Evolutionary conservation across 257 asterid species (phyloP).

Genomic region (Cynanchum wilfordii): DNA sequence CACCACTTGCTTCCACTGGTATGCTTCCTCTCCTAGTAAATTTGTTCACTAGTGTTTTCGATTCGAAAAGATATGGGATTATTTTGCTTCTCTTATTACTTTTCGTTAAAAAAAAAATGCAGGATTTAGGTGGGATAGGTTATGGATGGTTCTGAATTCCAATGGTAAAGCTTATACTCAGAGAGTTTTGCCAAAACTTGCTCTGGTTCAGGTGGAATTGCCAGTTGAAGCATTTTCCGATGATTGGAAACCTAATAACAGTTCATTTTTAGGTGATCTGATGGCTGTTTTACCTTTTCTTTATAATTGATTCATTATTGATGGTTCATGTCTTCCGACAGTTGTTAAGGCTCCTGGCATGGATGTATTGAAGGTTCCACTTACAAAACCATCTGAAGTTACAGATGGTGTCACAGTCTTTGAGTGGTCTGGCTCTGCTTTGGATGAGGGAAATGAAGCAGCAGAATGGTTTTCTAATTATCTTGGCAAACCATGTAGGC

Average conservation of each 20-base stretch:
- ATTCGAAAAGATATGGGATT: too few relatives aligned
- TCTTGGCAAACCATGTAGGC: conserved; percentile 31
- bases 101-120: background rate
- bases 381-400: conserved; percentile 18
- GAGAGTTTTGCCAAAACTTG: conserved; percentile 30
- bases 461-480: conserved; percentile 28
- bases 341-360: conserved; percentile 29
- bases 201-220: conserved; percentile 24
- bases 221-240: conserved; percentile 26
- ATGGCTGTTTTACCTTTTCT: background rate
- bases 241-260: conserved; percentile 22
- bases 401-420: conserved; percentile 26
- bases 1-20: conserved; percentile 51
- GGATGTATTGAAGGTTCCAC: conserved; percentile 24
- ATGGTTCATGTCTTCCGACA: background rate
- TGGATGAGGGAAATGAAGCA: conserved; percentile 35
- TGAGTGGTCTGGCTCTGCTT: conserved; percentile 37
- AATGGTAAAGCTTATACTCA: conserved; percentile 29
- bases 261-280: conserved; percentile 21
- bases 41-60: too few relatives aligned
- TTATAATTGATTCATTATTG: too few relatives aligned
- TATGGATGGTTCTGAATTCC: conserved; percentile 31
- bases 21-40: background rate
- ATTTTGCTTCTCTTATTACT: too few relatives aligned
- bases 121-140: conserved; percentile 33